phyloP scores from a whole-genome alignment of 2,329 filamentous ascomycete species.

The Apiospora hydei region DNA sequence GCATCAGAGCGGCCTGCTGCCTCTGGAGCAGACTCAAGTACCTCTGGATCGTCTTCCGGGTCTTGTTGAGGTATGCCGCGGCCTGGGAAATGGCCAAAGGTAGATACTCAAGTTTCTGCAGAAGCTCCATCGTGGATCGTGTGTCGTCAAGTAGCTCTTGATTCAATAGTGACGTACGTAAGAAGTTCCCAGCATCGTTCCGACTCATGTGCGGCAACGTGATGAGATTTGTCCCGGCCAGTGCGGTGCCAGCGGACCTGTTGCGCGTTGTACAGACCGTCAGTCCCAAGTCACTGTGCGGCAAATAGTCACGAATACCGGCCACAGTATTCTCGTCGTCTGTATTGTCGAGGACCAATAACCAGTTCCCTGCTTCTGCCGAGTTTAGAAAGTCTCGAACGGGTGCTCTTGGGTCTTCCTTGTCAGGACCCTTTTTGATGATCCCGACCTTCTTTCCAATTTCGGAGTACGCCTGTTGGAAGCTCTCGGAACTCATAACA shows the following conservation, averaged over 20 bases:
- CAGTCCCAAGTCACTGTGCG: slow-evolving; percentile 34
- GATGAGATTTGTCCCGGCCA: slow-evolving; percentile 38
- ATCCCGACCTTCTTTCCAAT: slow-evolving; percentile 44
- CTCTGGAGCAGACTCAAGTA: not conserved
- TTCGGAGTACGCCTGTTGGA: slow-evolving; percentile 45
- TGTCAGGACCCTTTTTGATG: not conserved
- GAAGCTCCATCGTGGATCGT: slow-evolving; percentile 33
- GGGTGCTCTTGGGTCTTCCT: slow-evolving; percentile 40
- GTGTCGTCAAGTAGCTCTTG: slow-evolving; percentile 31
- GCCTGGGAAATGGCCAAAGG: slow-evolving; percentile 53
- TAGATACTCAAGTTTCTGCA: slow-evolving; percentile 45
- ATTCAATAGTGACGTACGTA: slow-evolving; percentile 37
- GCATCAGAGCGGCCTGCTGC: not conserved
- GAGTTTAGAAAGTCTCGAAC: slow-evolving; percentile 42
- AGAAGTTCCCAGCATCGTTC: slow-evolving; percentile 36
- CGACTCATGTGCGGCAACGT: slow-evolving; percentile 39
- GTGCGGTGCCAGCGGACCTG: slow-evolving; percentile 38
- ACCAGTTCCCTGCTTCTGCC: slow-evolving; percentile 41
- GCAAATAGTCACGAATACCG: slow-evolving; percentile 10
- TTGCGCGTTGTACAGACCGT: slow-evolving; percentile 49
- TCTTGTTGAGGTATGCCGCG: slow-evolving; percentile 47
- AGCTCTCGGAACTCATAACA: slow-evolving; percentile 34
- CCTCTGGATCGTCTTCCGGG: too few relatives aligned
- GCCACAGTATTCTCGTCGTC: slow-evolving; percentile 40
- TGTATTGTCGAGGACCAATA: slow-evolving; percentile 53